Percentiles rank a stretch among this genome's conserved stretches.
phyloP scores from a whole-genome alignment of 768 basidiomycete species.

The Boletus fagicola region DNA sequence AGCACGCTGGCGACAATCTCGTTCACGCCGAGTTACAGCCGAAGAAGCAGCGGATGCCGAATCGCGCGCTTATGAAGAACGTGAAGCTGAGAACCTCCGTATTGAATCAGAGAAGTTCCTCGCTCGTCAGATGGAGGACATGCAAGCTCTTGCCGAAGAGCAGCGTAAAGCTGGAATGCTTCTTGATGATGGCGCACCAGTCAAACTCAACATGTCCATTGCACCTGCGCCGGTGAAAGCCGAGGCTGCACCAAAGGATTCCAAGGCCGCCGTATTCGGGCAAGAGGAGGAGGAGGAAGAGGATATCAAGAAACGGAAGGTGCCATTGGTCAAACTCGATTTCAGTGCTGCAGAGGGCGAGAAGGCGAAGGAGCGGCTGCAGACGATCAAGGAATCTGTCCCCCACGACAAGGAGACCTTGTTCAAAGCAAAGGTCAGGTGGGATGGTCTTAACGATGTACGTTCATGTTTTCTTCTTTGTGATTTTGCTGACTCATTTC shows the following conservation, averaged over 20 bases:
- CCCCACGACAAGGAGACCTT: conserved; percentile 75
- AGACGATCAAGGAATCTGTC: conserved; percentile 72
- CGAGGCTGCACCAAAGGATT: conserved; percentile 44
- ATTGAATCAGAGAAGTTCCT: conserved; percentile 93
- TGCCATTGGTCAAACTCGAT: conserved; percentile 86
- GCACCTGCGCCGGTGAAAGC: conserved; percentile 47
- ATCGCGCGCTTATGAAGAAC: conserved; percentile 78
- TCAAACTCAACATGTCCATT: conserved; percentile 78
- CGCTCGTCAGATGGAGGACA: conserved; percentile 92
- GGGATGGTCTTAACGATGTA: conserved; percentile 90
- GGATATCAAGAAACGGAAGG: conserved; percentile 73
- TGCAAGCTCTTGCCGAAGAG: conserved; percentile 87
- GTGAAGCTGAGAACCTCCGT: conserved; percentile 83
- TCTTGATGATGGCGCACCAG: conserved; percentile 88
- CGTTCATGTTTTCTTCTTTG: conserved; percentile 27
- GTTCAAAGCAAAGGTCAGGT: conserved; percentile 84
- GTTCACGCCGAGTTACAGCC: conserved; percentile 64
- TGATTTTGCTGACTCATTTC: conserved; percentile 15
- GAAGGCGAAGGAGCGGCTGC: conserved; percentile 74
- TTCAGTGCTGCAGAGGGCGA: conserved; percentile 82
- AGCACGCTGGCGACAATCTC: conserved; percentile 80
- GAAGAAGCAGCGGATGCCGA: conserved; percentile 86
- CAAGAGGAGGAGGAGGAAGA: conserved; percentile 89
- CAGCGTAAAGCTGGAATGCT: conserved; percentile 89
- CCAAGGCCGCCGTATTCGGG: conserved; percentile 65